Evolutionary conservation across 2,329 filamentous ascomycete species (phyloP).

Genomic region (Endoconidiophora polonica): DNA sequence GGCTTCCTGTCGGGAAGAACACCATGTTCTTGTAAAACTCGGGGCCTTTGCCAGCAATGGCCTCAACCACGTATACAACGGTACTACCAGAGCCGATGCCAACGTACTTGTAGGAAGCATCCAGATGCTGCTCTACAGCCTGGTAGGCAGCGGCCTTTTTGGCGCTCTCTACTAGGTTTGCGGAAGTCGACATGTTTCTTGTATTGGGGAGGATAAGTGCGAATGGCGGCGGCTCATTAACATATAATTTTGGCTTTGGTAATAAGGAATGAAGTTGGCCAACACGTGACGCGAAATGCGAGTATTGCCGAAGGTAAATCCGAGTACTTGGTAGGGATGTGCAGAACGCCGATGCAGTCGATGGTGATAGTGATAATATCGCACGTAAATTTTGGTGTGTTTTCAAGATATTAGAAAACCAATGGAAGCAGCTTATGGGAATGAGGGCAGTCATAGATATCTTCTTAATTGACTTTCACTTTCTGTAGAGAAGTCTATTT

Average conservation of each 20-base stretch:
- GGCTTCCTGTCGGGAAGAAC: conserved; percentile 85
- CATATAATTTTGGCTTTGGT: too few relatives aligned
- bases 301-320: neutral
- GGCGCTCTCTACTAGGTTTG: conserved; percentile 45
- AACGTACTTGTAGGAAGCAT: conserved; percentile 42
- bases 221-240: neutral
- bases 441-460: too few relatives aligned
- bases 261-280: neutral
- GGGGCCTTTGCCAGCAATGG: conserved; percentile 47
- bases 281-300: neutral
- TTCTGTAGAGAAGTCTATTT: too few relatives aligned
- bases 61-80: conserved; percentile 72
- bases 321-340: neutral
- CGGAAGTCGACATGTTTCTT: conserved; percentile 22
- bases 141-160: conserved; percentile 60
- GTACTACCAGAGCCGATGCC: conserved; percentile 72
- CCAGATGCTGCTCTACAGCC: conserved; percentile 58
- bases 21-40: conserved; percentile 46
- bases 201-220: neutral
- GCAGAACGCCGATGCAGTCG: too few relatives aligned
- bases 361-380: too few relatives aligned
- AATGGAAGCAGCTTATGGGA: too few relatives aligned
- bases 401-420: too few relatives aligned
- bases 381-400: too few relatives aligned
- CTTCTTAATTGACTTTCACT: too few relatives aligned